A percentile compares a stretch with the other conserved stretches of the same genome.
Evolutionary conservation across 257 asterid species (phyloP).

Genomic region (Penstemon newberryi): DNA sequence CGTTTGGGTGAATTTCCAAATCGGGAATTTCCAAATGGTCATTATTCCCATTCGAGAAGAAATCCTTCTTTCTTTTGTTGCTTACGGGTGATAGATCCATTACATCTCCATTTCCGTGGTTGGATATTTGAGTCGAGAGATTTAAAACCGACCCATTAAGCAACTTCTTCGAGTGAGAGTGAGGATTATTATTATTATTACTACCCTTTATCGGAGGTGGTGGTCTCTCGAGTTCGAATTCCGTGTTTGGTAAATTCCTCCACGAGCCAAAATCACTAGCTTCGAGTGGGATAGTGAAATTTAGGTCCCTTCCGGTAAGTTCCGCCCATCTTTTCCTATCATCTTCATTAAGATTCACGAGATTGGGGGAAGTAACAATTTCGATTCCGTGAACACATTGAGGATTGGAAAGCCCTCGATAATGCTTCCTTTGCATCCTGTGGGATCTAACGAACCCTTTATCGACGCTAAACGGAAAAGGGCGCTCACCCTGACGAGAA

Average conservation of each 20-base stretch:
- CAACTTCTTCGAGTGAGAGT: conserved; percentile 55
- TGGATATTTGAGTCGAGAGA: conserved; percentile 54
- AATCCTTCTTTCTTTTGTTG: conserved; percentile 68
- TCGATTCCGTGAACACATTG: conserved; percentile 96
- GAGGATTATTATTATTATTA: conserved; percentile 31
- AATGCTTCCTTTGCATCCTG: conserved; percentile 92
- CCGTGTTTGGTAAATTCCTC: conserved; percentile 80
- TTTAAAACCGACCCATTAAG: conserved; percentile 72
- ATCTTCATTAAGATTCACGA: conserved; percentile 59
- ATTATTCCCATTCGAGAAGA: conserved; percentile 46
- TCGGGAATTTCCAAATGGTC: conserved; percentile 58
- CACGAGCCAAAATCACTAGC: conserved; percentile 79
- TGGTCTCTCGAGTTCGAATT: conserved; percentile 73
- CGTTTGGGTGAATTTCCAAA: conserved; percentile 50
- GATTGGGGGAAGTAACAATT: conserved; percentile 67
- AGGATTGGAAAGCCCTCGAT: conserved; percentile 90
- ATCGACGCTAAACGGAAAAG: conserved; percentile 83
- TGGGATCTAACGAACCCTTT: conserved; percentile 90
- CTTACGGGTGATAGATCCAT: conserved; percentile 51
- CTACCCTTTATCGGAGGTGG: conserved; percentile 46
- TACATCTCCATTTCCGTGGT: conserved; percentile 58
- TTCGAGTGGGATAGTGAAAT: conserved; percentile 64
- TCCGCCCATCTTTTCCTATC: conserved; percentile 84
- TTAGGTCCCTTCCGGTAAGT: conserved; percentile 72
- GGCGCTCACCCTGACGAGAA: conserved; percentile 90